These are phyloP conservation scores for Aspergillus sergii DNA, from an alignment of 2,329 filamentous ascomycete species.

Conservation along the genomic window DNA sequence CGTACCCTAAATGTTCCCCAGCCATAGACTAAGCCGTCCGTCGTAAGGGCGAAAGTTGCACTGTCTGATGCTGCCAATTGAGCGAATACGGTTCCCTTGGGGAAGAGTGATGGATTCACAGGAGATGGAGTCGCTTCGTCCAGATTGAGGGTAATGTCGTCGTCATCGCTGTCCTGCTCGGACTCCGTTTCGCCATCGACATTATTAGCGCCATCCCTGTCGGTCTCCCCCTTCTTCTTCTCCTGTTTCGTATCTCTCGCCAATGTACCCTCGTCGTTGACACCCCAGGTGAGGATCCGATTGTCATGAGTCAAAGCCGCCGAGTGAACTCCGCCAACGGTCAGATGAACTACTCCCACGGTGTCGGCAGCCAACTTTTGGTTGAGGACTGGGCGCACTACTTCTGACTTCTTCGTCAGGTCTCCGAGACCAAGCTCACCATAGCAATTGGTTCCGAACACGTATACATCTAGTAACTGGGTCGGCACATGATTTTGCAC, in stretches of 20 bases:
- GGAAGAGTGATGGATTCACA: slow-evolving; percentile 57
- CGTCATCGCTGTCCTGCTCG: slow-evolving; percentile 47
- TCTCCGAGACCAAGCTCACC: slow-evolving; percentile 79
- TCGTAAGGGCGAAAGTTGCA: slow-evolving; percentile 74
- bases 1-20: slow-evolving; percentile 79
- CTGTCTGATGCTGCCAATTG: slow-evolving; percentile 74
- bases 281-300: slow-evolving; percentile 83
- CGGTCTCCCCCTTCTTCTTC: slow-evolving; percentile 54
- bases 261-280: slow-evolving; percentile 79
- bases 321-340: slow-evolving; percentile 74
- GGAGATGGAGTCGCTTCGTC: slow-evolving; percentile 67
- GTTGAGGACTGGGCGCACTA: slow-evolving; percentile 72
- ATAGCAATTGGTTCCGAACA: slow-evolving; percentile 74
- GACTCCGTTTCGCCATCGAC: slow-evolving; percentile 21
- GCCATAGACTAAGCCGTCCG: slow-evolving; percentile 74
- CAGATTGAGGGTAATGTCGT: slow-evolving; percentile 67
- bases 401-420: slow-evolving; percentile 63
- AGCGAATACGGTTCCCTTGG: slow-evolving; percentile 63
- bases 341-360: slow-evolving; percentile 56
- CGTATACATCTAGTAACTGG: slow-evolving; percentile 69
- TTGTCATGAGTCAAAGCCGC: slow-evolving; percentile 75
- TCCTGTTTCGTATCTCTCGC: slow-evolving; percentile 64
- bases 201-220: too few species aligned
- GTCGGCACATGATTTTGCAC: slow-evolving; percentile 51
- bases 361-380: slow-evolving; percentile 58